Evolutionary conservation across 495 filamentous ascomycete species (phyloP), one percentile per base, ranked within the genome.

Genomic region (Pseudoneurospora amorphoporcata): DNA sequence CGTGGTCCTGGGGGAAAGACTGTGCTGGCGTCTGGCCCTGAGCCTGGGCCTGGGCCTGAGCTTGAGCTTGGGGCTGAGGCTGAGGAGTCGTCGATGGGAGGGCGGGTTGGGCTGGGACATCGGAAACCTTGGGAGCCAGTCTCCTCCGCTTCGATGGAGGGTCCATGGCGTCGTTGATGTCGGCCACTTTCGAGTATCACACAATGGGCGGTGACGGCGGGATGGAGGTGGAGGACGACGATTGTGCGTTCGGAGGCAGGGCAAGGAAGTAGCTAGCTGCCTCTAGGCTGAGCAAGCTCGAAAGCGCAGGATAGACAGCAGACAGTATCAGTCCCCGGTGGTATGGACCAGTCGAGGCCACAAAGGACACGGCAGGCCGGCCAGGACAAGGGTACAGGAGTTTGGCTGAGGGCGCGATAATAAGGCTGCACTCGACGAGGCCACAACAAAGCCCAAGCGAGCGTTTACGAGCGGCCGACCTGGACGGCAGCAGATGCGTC

Each of bases 91-190:
- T 71, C 47, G 75, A 72, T 3, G 75, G 70, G 17, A 75, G 35
- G 8, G 77, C 37, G 40, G 73, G 37, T 39, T 69, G 47, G 35
- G 72, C 41, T 19, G 76, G 73, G 53, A 74, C 73, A 37, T 81
- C 79, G 45, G 78, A 74, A 38, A 81, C 77, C 69, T 82, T 82
- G 29, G 81, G 81, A 35, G 81, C 81, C 73, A 82, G 73, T 73
- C 79, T 77, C 75, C 80, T 77, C 61, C 81, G 79, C 58, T 81
- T 82, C 39, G 79, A 76, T 29, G 77, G 79, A 23, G 81, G 81
- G 69, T 82, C 80, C 80, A 82, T 82, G 69, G 73, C 43, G 71
- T 65, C 53, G 53, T 35, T 23, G 29, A 65, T 17, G 32, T 35
- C 29, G 29, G 53, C 53, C 5, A 65, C 53, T 65, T 65, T 1